Evolutionary conservation across 2,329 filamentous ascomycete genomes (phyloP).

Genomic region (Macrophomina phaseolina): DNA sequence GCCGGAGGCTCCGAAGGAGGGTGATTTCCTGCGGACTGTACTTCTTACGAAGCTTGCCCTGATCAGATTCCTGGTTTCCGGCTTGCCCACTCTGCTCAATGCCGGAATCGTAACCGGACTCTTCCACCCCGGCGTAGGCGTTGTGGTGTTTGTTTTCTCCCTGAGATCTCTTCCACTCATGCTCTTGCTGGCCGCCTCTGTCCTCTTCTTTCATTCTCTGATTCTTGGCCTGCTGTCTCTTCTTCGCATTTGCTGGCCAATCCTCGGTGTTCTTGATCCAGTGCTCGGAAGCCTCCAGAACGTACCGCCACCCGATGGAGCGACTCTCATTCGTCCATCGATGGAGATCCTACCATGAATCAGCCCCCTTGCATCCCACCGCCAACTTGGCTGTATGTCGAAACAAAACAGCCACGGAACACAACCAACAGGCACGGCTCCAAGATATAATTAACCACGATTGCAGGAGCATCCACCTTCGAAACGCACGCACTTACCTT

Average conservation of each 20-base stretch:
- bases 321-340: conserved; percentile 44
- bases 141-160: conserved; percentile 46
- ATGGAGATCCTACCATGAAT: conserved; percentile 46
- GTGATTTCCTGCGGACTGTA: conserved; percentile 52
- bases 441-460: too few relatives aligned
- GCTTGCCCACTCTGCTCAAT: conserved; percentile 32
- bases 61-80: conserved; percentile 29
- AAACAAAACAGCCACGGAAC: neutral
- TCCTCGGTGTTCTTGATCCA: conserved; percentile 56
- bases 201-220: neutral
- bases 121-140: conserved; percentile 39
- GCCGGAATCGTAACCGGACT: conserved; percentile 29
- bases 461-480: too few relatives aligned
- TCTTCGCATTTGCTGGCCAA: conserved; percentile 43
- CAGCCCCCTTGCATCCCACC: conserved; percentile 33
- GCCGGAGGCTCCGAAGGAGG: conserved; percentile 48
- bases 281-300: conserved; percentile 56
- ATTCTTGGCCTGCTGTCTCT: neutral
- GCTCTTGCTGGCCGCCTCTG: conserved; percentile 24
- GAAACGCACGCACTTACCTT: neutral
- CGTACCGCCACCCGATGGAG: conserved; percentile 57
- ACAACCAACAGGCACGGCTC: too few relatives aligned
- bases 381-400: neutral
- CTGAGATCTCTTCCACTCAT: conserved; percentile 39
- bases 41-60: conserved; percentile 42